These are phyloP conservation scores for Canna indica DNA, from an alignment of 176 grass and related monocot genomes.

Conservation along the genomic window DNA sequence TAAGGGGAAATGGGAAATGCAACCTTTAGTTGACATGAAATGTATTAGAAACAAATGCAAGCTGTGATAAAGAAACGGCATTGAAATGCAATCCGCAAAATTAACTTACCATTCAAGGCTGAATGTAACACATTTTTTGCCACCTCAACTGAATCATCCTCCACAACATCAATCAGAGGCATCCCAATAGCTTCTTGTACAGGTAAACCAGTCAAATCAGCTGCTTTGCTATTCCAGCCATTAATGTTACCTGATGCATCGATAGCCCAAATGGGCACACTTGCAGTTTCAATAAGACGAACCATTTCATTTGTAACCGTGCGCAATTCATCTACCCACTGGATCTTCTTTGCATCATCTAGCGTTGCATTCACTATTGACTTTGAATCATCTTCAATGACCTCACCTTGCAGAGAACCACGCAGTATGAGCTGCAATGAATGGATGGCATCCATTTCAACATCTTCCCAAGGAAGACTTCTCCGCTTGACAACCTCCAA, in stretches of 20 bases:
- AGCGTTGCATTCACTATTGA: slow-evolving; percentile 54
- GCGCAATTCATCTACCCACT: slow-evolving; percentile 61
- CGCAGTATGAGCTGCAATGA: slow-evolving; percentile 89
- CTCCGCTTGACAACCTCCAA: slow-evolving; percentile 91
- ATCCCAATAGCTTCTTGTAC: slow-evolving; percentile 68
- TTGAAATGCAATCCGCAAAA: not conserved
- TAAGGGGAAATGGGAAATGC: not conserved
- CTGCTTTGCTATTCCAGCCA: slow-evolving; percentile 78
- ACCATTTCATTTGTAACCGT: slow-evolving; percentile 89
- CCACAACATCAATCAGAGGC: slow-evolving; percentile 57
- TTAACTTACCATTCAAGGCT: slow-evolving; percentile 55
- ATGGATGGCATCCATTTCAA: slow-evolving; percentile 99
- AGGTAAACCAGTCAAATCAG: slow-evolving; percentile 75
- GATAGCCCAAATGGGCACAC: slow-evolving; percentile 75
- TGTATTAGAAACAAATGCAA: slow-evolving; percentile 9
- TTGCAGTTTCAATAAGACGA: slow-evolving; percentile 86
- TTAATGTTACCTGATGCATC: slow-evolving; percentile 70
- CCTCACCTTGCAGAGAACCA: slow-evolving; percentile 57
- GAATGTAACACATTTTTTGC: slow-evolving; percentile 49
- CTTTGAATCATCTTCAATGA: slow-evolving; percentile 34
- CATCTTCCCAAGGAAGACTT: slow-evolving; percentile 95
- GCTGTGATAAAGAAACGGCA: slow-evolving; percentile 3
- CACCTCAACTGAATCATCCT: slow-evolving; percentile 72
- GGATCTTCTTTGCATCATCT: slow-evolving; percentile 65
- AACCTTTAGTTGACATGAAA: not conserved